Percentiles rank a stretch among this genome's conserved stretches.
Evolutionary conservation across 129 eudicot genomes (phyloP).

Genomic region (Smallanthus sonchifolius): DNA sequence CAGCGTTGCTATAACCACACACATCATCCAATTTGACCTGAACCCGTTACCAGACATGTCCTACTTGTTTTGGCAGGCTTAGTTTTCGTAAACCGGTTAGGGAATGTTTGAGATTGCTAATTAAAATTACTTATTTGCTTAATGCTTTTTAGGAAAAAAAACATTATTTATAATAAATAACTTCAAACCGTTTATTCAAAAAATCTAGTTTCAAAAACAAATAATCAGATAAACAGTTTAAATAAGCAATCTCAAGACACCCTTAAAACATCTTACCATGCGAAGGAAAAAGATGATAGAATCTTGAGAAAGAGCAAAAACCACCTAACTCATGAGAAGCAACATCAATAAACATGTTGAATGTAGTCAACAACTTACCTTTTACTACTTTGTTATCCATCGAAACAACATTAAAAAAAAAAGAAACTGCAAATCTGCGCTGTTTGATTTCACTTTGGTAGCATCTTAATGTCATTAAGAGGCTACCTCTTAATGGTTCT

Average conservation of each 20-base stretch:
- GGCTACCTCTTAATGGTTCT: too few relatives aligned
- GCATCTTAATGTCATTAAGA: too few relatives aligned
- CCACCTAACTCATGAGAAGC: background rate
- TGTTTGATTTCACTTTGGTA: conserved; percentile 9
- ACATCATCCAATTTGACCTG: too few relatives aligned
- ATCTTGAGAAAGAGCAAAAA: background rate
- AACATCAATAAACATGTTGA: background rate
- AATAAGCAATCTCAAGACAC: background rate
- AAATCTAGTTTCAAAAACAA: background rate
- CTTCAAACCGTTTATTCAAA: background rate
- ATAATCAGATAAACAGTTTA: background rate
- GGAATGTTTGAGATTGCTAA: background rate
- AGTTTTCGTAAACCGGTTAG: background rate
- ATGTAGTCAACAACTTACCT: background rate
- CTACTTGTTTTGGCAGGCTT: background rate
- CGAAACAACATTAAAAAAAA: background rate
- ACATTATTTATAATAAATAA: background rate
- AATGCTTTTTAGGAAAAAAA: background rate
- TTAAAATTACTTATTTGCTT: background rate
- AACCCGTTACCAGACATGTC: too few relatives aligned
- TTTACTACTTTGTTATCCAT: conserved; percentile 14
- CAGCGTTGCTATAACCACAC: too few relatives aligned
- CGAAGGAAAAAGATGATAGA: background rate
- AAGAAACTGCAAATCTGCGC: conserved; percentile 5
- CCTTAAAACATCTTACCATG: background rate